Evolutionary conservation across 108 stramenopile species (phyloP).

Genomic region (Nannochloropsis salina): DNA sequence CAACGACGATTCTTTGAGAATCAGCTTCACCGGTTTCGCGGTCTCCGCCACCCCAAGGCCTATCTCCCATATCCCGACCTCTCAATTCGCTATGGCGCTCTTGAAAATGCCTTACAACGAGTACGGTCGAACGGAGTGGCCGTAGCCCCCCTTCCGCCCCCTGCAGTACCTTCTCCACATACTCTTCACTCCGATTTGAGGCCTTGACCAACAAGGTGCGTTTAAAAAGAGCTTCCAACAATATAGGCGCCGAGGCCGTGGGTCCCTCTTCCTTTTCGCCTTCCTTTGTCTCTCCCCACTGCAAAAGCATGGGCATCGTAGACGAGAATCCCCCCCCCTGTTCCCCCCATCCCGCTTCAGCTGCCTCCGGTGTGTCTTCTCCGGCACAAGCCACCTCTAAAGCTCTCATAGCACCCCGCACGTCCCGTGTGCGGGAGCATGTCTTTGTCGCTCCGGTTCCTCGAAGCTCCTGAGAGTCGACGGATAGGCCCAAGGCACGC

Average conservation of each 20-base stretch:
- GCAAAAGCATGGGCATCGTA: background rate
- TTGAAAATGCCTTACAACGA: background rate
- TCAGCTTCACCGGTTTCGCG: no score
- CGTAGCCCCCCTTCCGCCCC: background rate
- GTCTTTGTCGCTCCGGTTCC: background rate
- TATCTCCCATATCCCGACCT: background rate
- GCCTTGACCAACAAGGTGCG: background rate
- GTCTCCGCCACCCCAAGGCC: no score
- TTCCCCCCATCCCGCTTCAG: background rate
- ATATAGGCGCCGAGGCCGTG: background rate
- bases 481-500: background rate
- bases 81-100: background rate
- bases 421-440: background rate
- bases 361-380: background rate
- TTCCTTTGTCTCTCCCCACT: background rate
- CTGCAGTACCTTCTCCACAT: background rate
- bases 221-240: background rate
- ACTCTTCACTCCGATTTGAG: background rate
- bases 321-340: background rate
- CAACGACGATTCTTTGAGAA: background rate
- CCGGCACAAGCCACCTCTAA: background rate
- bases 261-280: background rate
- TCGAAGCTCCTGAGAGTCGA: background rate
- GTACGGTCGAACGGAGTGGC: background rate
- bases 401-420: background rate